Conservation (phyloP, 495 filamentous ascomycete genomes). For the Neurospora sp. region DNA sequence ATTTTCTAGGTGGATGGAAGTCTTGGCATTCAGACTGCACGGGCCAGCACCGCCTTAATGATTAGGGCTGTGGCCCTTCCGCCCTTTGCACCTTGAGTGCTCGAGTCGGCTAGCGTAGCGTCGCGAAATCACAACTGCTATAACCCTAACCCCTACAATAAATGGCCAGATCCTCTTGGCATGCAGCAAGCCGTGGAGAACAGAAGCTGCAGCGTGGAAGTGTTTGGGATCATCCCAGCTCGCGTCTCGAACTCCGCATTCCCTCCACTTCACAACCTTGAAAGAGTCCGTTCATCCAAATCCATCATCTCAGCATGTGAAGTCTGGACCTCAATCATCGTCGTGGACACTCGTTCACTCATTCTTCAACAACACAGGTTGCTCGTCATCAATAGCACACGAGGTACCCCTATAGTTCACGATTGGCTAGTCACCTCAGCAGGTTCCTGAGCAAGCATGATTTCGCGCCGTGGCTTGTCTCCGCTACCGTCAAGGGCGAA, state of each 20-base stretch:
- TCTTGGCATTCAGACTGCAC: slow-evolving; percentile 10
- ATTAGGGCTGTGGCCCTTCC: slow-evolving; percentile 17
- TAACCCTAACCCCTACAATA: not conserved
- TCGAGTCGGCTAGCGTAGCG: not conserved
- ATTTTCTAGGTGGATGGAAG: slow-evolving; percentile 14
- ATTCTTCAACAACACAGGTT: not conserved
- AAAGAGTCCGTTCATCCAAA: not conserved
- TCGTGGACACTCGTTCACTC: not conserved
- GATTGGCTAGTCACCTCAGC: not conserved
- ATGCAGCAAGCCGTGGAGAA: not conserved
- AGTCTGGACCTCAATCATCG: not conserved
- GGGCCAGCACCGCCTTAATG: not conserved
- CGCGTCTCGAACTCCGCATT: not conserved
- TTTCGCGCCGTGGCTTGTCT: not conserved
- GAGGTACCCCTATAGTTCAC: not conserved
- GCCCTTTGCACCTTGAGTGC: not conserved
- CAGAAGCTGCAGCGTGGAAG: not conserved
- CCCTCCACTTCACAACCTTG: not conserved
- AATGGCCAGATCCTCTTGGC: not conserved
- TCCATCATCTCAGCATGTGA: not conserved
- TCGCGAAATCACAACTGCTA: too few species aligned
- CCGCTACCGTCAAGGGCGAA: not conserved
- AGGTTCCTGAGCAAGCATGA: not conserved
- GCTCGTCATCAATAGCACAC: not conserved
- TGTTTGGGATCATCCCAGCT: not conserved